Percentiles rank a stretch among this genome's conserved stretches.
These are phyloP conservation scores for Arabidopsis suecica DNA, from an alignment of 345 rosid genomes.

Conservation along the genomic window DNA sequence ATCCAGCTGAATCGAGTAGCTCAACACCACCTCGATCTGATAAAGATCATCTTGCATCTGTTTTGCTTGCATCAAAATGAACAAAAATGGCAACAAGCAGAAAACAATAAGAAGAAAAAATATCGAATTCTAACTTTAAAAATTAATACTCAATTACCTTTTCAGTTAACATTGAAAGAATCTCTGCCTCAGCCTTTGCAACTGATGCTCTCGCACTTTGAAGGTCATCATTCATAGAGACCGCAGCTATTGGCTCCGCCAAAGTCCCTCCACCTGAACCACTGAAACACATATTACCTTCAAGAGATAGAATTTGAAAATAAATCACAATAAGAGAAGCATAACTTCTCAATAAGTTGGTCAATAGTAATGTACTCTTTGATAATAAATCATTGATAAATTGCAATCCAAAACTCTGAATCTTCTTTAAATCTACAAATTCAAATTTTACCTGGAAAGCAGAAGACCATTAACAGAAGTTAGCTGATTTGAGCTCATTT, in stretches of 20 bases:
- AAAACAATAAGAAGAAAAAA: background rate
- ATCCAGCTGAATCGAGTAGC: conserved; percentile 64
- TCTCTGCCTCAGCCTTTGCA: conserved; percentile 80
- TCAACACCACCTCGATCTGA: conserved; percentile 58
- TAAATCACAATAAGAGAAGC: conserved; percentile 1
- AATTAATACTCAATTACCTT: conserved; percentile 54
- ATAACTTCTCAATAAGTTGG: conserved; percentile 7
- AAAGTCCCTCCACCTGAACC: conserved; percentile 77
- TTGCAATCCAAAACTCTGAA: background rate
- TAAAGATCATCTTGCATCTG: conserved; percentile 80
- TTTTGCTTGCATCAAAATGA: conserved; percentile 40
- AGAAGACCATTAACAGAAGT: conserved; percentile 68
- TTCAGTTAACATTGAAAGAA: conserved; percentile 75
- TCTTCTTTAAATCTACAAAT: conserved; percentile 5
- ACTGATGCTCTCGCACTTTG: conserved; percentile 73
- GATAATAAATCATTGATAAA: background rate
- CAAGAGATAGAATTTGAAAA: conserved; percentile 31
- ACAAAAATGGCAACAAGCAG: conserved; percentile 38
- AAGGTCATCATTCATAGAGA: conserved; percentile 84
- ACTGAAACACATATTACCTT: conserved; percentile 63
- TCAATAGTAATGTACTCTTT: conserved; percentile 7
- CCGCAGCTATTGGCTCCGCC: conserved; percentile 81
- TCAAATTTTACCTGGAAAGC: conserved; percentile 64
- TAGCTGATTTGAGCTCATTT: conserved; percentile 58
- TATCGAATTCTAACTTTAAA: conserved; percentile 27